Base-by-base conservation (phyloP, 2,329 filamentous ascomycete genomes). In the Teratosphaeria zuluensis region DNA sequence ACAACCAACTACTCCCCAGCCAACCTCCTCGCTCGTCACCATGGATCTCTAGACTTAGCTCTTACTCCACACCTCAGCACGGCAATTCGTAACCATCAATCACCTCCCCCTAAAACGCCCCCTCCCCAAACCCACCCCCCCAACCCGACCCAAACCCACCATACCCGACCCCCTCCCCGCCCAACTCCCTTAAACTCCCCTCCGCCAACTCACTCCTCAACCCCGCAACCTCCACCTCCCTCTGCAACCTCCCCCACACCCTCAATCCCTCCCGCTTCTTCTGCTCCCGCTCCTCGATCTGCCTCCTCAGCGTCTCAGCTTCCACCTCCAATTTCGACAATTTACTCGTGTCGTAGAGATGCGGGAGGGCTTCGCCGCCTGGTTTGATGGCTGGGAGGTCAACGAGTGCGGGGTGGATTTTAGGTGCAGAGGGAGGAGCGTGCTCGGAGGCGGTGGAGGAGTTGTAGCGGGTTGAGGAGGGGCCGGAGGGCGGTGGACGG, bases 261-360 rank as follows among this genome's bases (percentile, higher is more conserved):
- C 72, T 67, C 56, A 78, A 59, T 24, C 68, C 69, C 61, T 73
- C 73, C 46, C 77, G 64, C 63, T 76, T 78, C 57, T 70, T 70
- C 31, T 69, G 68, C 62, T 80, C 76, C 64, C 76, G 78, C 61
- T 75, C 75, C 48, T 77, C 77, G 57, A 80, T 78, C 61, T 70
- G 60, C 59, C 74, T 70, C 28, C 77, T 66, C 60, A 80, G 60
- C 63, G 71, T 75, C 60, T 75, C 72, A 1, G 76, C 73, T 54
- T 80, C 77, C 9, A 79, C 75, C 59, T 79, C 76, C 12, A 80
- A 64, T 64, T 75, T 77, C 54, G 70, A 63, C 8, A 79, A 68
- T 59, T 75, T 75, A 52, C 71, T 73, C 60, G 69, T 72, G 58
- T 79, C 76, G 58, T 74, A 70, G 6, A 76, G 55, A 21, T 77